Evolutionary conservation across 805 yeast species (phyloP).

Genomic region (Debaryomyces prosopidis): DNA sequence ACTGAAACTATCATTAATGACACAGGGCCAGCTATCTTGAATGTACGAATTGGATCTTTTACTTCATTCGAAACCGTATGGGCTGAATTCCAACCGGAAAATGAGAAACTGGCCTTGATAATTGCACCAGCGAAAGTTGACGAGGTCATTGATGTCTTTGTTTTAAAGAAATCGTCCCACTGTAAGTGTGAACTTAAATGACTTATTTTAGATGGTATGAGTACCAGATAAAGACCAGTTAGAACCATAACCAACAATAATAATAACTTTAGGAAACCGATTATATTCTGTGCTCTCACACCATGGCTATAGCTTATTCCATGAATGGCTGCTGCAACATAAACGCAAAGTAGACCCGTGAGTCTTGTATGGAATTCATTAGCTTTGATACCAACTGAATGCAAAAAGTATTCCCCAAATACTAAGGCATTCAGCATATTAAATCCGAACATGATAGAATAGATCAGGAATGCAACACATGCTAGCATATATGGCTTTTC

Average conservation of each 20-base stretch:
- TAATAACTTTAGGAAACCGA: constrained; percentile 61
- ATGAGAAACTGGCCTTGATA: constrained; percentile 58
- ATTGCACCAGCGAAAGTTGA: constrained; percentile 56
- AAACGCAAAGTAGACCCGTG: constrained; percentile 29
- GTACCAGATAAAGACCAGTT: constrained; percentile 59
- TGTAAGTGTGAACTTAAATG: constrained; percentile 45
- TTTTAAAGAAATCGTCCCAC: constrained; percentile 28
- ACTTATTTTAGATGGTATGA: constrained; percentile 46
- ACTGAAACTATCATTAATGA: constrained; percentile 48
- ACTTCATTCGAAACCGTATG: constrained; percentile 64
- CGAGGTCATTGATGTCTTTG: constrained; percentile 34
- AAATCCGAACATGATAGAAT: constrained; percentile 55
- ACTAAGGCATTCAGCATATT: constrained; percentile 56
- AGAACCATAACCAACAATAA: constrained; percentile 54
- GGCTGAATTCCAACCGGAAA: constrained; percentile 63
- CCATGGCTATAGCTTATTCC: constrained; percentile 63
- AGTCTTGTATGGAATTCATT: constrained; percentile 34
- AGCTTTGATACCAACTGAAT: constrained; percentile 43
- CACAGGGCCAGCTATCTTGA: constrained; percentile 61
- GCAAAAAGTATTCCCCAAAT: constrained; percentile 60
- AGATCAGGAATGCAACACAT: constrained; percentile 50
- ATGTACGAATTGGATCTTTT: constrained; percentile 55
- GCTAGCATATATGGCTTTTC: constrained; percentile 57
- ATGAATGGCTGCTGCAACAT: constrained; percentile 44
- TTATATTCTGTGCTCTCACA: constrained; percentile 56